Base-by-base conservation (phyloP, 495 filamentous ascomycete genomes). In the Tuber melanosporum region DNA sequence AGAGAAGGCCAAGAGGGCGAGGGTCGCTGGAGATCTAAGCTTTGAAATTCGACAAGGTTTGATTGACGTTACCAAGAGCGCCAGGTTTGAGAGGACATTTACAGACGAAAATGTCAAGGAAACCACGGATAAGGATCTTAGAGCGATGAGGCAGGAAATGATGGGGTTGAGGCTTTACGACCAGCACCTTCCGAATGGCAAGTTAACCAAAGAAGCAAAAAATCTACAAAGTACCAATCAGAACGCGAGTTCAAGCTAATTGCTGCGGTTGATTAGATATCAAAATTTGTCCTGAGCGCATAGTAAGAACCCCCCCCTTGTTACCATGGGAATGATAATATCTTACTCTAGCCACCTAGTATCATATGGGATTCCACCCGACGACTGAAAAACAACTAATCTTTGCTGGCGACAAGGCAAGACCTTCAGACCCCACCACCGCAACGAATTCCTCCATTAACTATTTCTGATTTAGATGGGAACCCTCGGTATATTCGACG, bases 401-500 rank as follows among this genome's bases (percentile, higher is more conserved):
- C n/a, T 97, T 98, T 80, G 96, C 95, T 2, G 94, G 94, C 71
- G 95, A 99, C 83, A 98, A 99, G 84, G 88, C 96, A n/a, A 45
- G 73, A 32, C n/a, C 43, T 12, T 26, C 17, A 36, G 17, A 49
- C 8, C 12, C 14, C 5, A 45, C 10, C 10, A 69, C 32, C 36
- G 20, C 47, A n/a, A 52, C 19, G 19, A 26, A 42, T 39, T 17
- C 44, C 12, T 26, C 43, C 74, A 19, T 17, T 43, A 41, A 72
- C 22, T 72, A 20, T 72, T 66, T 66, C 32, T 15, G 52, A 66
- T 17, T 17, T 26, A 79, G 75, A 26, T 78, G 83, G 95, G 95
- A 39, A 93, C 94, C 74, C 87, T 99, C 45, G 96, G 96, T 10
- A 89, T 99, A n/a, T 92, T 97, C 71, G 94, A 98, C 81, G 93